These are phyloP conservation scores for Pyricularia grisea DNA, from an alignment of 2,329 filamentous ascomycete species.

Conservation along the genomic window DNA sequence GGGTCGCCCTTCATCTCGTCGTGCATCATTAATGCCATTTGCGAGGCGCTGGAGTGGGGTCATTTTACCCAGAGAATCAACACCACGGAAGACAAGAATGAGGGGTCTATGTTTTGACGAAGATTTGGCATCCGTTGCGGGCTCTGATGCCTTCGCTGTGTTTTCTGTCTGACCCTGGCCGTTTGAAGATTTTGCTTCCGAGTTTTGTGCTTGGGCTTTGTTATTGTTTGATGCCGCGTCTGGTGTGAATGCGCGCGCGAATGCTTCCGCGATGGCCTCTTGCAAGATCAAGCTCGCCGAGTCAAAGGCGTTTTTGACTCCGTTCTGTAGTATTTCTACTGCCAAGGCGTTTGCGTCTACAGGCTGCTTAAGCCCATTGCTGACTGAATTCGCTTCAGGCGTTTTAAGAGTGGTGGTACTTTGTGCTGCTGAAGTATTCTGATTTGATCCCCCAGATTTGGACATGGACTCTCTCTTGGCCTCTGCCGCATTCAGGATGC, in stretches of 20 bases:
- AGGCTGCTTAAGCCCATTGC: not conserved
- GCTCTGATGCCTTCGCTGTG: not conserved
- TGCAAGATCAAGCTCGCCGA: not conserved
- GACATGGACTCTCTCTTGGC: not conserved
- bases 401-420: not conserved
- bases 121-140: not conserved
- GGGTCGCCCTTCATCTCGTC: not conserved
- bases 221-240: not conserved
- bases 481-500: not conserved
- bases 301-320: conserved; percentile 1
- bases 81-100: not conserved
- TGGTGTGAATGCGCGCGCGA: not conserved
- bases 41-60: not conserved
- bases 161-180: not conserved
- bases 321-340: not conserved
- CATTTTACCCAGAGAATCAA: not conserved
- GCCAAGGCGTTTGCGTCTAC: not conserved
- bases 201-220: not conserved
- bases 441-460: not conserved
- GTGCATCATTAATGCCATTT: not conserved
- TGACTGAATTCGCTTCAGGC: not conserved
- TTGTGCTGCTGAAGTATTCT: not conserved
- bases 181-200: not conserved
- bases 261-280: not conserved
- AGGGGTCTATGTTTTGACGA: not conserved